Evolutionary conservation across 148 eudicot genomes (phyloP).

Genomic region (Spergularia bocconei): DNA sequence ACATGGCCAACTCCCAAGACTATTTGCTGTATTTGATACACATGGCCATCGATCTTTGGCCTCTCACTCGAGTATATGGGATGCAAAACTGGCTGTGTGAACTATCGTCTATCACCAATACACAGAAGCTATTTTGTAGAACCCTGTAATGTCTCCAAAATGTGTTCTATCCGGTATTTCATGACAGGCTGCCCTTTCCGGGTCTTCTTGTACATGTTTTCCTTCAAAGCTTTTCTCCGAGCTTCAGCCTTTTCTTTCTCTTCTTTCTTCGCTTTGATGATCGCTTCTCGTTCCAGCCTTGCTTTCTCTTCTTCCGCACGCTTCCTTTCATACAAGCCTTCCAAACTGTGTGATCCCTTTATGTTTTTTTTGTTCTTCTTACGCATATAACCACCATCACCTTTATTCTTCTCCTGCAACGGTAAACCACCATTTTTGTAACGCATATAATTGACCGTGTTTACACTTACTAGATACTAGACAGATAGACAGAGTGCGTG

Average conservation of each 20-base stretch:
- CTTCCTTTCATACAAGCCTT: conserved; percentile 56
- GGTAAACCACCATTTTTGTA: neutral
- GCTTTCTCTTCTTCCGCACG: conserved; percentile 69
- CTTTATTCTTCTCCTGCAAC: conserved; percentile 39
- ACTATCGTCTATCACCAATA: too few relatives aligned
- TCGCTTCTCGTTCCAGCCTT: conserved; percentile 66
- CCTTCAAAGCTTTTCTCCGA: conserved; percentile 59
- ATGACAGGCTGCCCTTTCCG: conserved; percentile 86
- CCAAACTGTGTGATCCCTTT: conserved; percentile 49
- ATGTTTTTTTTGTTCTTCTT: conserved; percentile 31
- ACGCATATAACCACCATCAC: conserved; percentile 20
- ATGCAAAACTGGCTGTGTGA: neutral
- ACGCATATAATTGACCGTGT: too few relatives aligned
- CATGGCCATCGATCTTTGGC: neutral
- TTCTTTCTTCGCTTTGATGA: conserved; percentile 56
- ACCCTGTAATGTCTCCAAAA: conserved; percentile 66
- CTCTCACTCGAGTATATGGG: neutral
- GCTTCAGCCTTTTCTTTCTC: conserved; percentile 58
- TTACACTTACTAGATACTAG: neutral
- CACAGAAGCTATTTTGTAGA: conserved; percentile 27
- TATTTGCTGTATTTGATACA: neutral
- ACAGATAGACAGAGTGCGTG: neutral
- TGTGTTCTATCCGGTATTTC: conserved; percentile 87
- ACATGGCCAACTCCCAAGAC: neutral
- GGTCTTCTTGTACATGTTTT: conserved; percentile 81